Evolutionary conservation across 2,329 filamentous ascomycete genomes (phyloP).

Genomic region (Drechslerella stenobrocha): DNA sequence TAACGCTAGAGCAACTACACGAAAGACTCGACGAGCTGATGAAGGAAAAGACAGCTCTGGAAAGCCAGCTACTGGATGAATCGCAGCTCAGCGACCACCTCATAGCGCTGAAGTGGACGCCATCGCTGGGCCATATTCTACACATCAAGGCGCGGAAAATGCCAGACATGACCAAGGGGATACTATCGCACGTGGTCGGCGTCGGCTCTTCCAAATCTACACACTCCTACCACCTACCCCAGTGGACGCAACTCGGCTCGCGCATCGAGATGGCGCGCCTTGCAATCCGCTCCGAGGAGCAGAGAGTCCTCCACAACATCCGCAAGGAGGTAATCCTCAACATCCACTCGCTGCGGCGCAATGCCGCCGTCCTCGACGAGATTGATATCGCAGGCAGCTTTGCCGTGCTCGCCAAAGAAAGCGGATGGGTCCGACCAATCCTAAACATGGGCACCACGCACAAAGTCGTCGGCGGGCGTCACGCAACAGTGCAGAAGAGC

Average conservation of each 20-base stretch:
- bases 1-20: conserved; percentile 69
- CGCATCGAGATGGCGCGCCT: conserved; percentile 75
- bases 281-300: conserved; percentile 81
- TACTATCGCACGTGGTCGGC: conserved; percentile 56
- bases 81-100: conserved; percentile 59
- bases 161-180: conserved; percentile 58
- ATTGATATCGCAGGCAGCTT: conserved; percentile 88
- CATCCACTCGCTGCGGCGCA: conserved; percentile 81
- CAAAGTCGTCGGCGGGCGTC: conserved; percentile 80
- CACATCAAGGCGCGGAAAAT: conserved; percentile 81
- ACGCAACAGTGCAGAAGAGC: conserved; percentile 87
- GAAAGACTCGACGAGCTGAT: conserved; percentile 67
- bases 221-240: conserved; percentile 76
- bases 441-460: conserved; percentile 68
- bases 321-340: conserved; percentile 77
- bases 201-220: conserved; percentile 82
- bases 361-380: conserved; percentile 88
- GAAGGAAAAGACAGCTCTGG: conserved; percentile 62
- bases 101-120: conserved; percentile 80
- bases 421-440: conserved; percentile 71
- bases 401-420: conserved; percentile 74
- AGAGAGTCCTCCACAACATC: conserved; percentile 73
- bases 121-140: conserved; percentile 83
- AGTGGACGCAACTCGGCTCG: conserved; percentile 81
- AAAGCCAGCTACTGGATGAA: conserved; percentile 38